A percentile compares a stretch with the other conserved stretches of the same genome.
These are phyloP conservation scores for Alternaria atra DNA, from an alignment of 2,329 filamentous ascomycete species.

Conservation along the genomic window DNA sequence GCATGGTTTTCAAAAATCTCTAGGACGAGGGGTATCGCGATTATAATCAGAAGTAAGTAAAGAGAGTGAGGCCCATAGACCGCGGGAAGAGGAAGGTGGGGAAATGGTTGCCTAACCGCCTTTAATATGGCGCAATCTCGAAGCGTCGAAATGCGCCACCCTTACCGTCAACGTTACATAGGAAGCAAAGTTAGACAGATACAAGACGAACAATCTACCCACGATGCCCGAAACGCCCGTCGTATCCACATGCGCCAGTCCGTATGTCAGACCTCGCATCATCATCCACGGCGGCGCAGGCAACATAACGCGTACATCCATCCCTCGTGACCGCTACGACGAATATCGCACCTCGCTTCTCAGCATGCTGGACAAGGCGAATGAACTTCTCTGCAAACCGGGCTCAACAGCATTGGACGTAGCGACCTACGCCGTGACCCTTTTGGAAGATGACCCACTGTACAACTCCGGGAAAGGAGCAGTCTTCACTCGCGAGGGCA, in stretches of 20 bases:
- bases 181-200: not conserved
- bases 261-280: slow-evolving; percentile 52
- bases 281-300: slow-evolving; percentile 61
- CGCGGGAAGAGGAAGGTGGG: not conserved
- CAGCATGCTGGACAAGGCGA: slow-evolving; percentile 43
- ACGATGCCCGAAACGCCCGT: not conserved
- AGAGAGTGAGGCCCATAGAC: no score
- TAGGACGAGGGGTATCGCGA: no score
- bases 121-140: not conserved
- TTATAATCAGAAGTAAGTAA: no score
- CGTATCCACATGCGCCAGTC: not conserved
- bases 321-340: slow-evolving; percentile 48
- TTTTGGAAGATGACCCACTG: slow-evolving; percentile 80
- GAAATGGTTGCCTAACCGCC: not conserved
- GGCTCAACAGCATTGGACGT: slow-evolving; percentile 72
- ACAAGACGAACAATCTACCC: not conserved
- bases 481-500: slow-evolving; percentile 83
- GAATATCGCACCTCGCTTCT: slow-evolving; percentile 52
- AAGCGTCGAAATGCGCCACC: not conserved
- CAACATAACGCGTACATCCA: slow-evolving; percentile 55
- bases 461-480: slow-evolving; percentile 88
- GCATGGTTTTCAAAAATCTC: no score
- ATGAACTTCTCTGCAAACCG: slow-evolving; percentile 37
- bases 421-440: slow-evolving; percentile 76
- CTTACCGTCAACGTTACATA: not conserved